These are phyloP conservation scores for Boletus pseudo-olivaceus DNA, from an alignment of 768 basidiomycete genomes.

Conservation along the genomic window DNA sequence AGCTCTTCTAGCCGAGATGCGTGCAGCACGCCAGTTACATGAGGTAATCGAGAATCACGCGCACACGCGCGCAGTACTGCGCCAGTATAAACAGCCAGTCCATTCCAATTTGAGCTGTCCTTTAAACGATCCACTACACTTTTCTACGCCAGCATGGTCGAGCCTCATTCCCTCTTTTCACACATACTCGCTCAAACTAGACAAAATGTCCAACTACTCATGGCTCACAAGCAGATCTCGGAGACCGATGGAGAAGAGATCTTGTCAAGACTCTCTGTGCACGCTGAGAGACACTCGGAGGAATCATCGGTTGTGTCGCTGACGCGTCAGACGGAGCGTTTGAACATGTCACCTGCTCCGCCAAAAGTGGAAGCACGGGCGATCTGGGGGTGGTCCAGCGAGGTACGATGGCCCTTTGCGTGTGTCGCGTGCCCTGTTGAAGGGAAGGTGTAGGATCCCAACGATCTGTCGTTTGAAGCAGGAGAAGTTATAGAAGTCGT, in stretches of 20 bases:
- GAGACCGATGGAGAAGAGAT: slow-evolving; percentile 39
- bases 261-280: slow-evolving; percentile 33
- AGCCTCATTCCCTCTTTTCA: slow-evolving; percentile 21
- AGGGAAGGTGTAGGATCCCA: slow-evolving; percentile 51
- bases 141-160: slow-evolving; percentile 19
- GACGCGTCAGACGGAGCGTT: slow-evolving; percentile 19
- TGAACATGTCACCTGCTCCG: slow-evolving; percentile 25
- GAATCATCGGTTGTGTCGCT: slow-evolving; percentile 18
- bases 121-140: not conserved
- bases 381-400: slow-evolving; percentile 30
- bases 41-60: slow-evolving; percentile 22
- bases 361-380: slow-evolving; percentile 28
- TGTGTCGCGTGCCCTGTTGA: slow-evolving; percentile 4
- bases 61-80: not conserved
- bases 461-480: slow-evolving; percentile 68
- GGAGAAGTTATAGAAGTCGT: slow-evolving; percentile 81
- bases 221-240: slow-evolving; percentile 40
- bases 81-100: slow-evolving; percentile 10
- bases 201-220: slow-evolving; percentile 45
- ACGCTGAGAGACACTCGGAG: slow-evolving; percentile 19
- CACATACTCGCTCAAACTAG: slow-evolving; percentile 46
- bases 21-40: not conserved
- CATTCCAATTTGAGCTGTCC: not conserved
- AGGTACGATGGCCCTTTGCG: slow-evolving; percentile 15
- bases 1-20: not conserved